phyloP scores from a whole-genome alignment of 768 basidiomycete species.

The Pulveroboletus sp. region DNA sequence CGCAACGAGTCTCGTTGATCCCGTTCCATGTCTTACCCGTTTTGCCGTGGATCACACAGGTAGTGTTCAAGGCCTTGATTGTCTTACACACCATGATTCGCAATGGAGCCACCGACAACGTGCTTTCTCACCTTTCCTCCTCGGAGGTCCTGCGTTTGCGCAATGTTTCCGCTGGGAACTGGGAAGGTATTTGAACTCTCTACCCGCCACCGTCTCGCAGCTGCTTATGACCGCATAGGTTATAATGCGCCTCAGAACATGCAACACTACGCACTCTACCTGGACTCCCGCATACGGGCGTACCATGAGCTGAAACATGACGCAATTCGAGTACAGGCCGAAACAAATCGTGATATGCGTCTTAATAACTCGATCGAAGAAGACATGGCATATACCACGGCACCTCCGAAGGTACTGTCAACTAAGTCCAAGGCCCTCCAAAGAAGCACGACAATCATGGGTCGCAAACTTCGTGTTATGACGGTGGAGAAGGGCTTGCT shows the following conservation, averaged over 20 bases:
- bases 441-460: constrained; percentile 73
- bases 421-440: constrained; percentile 35
- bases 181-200: constrained; percentile 65
- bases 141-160: constrained; percentile 76
- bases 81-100: constrained; percentile 96
- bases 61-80: constrained; percentile 97
- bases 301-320: constrained; percentile 93
- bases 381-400: constrained; percentile 35
- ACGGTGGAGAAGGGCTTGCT: constrained; percentile 94
- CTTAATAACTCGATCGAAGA: constrained; percentile 58
- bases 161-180: constrained; percentile 74
- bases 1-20: constrained; percentile 26
- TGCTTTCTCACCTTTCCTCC: constrained; percentile 76
- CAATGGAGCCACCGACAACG: constrained; percentile 92
- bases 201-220: background rate
- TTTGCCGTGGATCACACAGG: constrained; percentile 38
- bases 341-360: constrained; percentile 86
- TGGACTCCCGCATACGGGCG: constrained; percentile 82
- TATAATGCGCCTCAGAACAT: constrained; percentile 84
- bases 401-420: constrained; percentile 29
- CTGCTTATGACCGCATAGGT: constrained; percentile 41
- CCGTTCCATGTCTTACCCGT: background rate
- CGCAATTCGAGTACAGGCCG: constrained; percentile 88
- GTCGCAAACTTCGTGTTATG: constrained; percentile 83
- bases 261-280: constrained; percentile 80